phyloP scores from a whole-genome alignment of 2,329 filamentous ascomycete genomes.

The Botryosphaeria dothidea region DNA sequence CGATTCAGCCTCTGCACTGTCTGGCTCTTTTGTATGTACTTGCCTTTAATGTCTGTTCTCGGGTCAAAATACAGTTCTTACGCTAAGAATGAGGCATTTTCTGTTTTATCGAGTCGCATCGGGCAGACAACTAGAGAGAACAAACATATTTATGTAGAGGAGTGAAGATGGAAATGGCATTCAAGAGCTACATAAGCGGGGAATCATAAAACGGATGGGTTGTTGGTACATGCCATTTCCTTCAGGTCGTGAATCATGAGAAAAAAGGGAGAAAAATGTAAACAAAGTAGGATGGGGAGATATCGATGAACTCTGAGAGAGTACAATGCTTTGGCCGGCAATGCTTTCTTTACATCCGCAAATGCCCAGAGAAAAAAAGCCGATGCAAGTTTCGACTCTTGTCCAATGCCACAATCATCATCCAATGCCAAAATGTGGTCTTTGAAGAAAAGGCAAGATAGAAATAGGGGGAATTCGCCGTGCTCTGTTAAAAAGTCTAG shows the following conservation, averaged over 20 bases:
- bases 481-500: too few relatives aligned
- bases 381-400: not conserved
- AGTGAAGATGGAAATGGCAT: not conserved
- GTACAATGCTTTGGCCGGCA: not conserved
- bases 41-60: too few relatives aligned
- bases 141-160: too few relatives aligned
- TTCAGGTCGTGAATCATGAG: not conserved
- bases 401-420: not conserved
- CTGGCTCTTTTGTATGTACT: too few relatives aligned
- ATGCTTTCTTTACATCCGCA: not conserved
- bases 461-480: not conserved
- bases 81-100: too few relatives aligned
- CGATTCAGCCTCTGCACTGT: too few relatives aligned
- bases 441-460: not conserved
- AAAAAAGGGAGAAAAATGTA: not conserved
- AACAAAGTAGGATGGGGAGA: not conserved
- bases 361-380: not conserved
- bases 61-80: too few relatives aligned
- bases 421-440: not conserved
- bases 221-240: conserved; percentile 1
- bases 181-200: conserved; percentile 1
- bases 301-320: not conserved
- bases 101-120: too few relatives aligned
- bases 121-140: too few relatives aligned
- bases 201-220: not conserved